Evolutionary conservation across 75 land plant species (phyloP).

Genomic region (Pseudotsuga menziesii): DNA sequence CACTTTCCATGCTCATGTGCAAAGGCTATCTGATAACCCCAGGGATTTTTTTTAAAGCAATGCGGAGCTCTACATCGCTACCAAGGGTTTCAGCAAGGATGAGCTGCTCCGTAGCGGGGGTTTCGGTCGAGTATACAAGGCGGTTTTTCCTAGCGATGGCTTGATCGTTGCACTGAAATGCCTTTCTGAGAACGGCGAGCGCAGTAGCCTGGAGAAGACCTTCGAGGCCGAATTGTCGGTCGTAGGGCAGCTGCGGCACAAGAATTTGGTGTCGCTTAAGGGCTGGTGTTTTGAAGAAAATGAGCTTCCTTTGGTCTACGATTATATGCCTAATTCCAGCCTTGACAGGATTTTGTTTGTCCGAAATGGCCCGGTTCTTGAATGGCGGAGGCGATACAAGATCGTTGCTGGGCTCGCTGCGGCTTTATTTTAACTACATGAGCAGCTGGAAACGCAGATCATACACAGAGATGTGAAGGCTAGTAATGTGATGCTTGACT

Average conservation of each 20-base stretch:
- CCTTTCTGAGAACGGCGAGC: conserved; percentile 39
- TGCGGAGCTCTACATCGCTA: conserved; percentile 61
- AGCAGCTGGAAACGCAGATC: conserved; percentile 63
- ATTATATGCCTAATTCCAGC: conserved; percentile 78
- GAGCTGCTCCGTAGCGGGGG: conserved; percentile 69
- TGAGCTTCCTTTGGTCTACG: conserved; percentile 78
- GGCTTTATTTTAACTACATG: conserved; percentile 70
- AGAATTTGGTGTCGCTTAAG: conserved; percentile 61
- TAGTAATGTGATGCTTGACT: conserved; percentile 84
- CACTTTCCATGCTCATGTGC: too few species aligned
- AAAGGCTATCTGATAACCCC: conserved; percentile 20
- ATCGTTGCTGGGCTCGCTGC: conserved; percentile 58
- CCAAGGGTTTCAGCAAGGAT: conserved; percentile 47
- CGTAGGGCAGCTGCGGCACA: conserved; percentile 73
- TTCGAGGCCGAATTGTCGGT: conserved; percentile 64
- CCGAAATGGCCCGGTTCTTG: conserved; percentile 9
- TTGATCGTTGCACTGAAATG: conserved; percentile 49
- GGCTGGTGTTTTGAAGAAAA: conserved; percentile 79
- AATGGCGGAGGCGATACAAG: conserved; percentile 38
- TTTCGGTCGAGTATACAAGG: conserved; percentile 65
- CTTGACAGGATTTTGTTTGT: conserved; percentile 50
- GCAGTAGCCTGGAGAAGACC: conserved; percentile 39
- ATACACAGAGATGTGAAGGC: conserved; percentile 79
- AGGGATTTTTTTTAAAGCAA: conserved; percentile 56
- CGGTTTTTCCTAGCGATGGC: conserved; percentile 59